A percentile compares a stretch with the other conserved stretches of the same genome.
Conservation (phyloP, 2,329 filamentous ascomycete genomes). For the Penicillium sp. region DNA sequence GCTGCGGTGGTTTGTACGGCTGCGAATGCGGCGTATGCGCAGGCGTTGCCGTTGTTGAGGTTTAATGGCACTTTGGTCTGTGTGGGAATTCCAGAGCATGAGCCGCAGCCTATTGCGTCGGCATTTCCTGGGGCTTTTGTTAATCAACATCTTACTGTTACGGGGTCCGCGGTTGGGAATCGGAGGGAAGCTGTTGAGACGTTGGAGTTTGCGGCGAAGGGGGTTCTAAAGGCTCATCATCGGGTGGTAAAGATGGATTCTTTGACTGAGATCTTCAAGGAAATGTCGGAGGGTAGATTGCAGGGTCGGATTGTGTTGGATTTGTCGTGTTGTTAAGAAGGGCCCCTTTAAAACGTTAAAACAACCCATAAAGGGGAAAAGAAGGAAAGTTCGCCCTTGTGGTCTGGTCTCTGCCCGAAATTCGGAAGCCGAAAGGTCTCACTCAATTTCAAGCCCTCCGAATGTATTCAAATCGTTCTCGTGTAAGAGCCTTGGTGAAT, state of each 20-base stretch:
- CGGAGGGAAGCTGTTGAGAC: too few relatives aligned
- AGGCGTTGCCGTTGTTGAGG: slow-evolving; percentile 6
- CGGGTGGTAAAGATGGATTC: too few relatives aligned
- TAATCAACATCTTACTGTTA: too few relatives aligned
- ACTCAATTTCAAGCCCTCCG: not conserved
- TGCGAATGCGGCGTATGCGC: slow-evolving; percentile 12
- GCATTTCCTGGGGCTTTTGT: too few relatives aligned
- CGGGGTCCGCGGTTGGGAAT: too few relatives aligned
- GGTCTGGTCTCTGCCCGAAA: not conserved
- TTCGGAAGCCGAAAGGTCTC: not conserved
- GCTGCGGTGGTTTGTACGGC: slow-evolving; percentile 10
- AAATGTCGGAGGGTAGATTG: too few relatives aligned
- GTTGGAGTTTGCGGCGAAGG: too few relatives aligned
- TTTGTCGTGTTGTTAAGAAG: too few relatives aligned
- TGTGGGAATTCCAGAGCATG: slow-evolving; percentile 9
- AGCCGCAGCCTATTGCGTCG: slow-evolving; percentile 5
- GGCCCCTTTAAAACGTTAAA: not conserved
- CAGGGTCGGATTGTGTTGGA: too few relatives aligned
- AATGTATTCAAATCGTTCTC: not conserved
- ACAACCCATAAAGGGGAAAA: not conserved
- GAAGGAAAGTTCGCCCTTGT: not conserved
- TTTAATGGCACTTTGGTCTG: slow-evolving; percentile 15
- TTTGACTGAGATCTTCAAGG: too few relatives aligned
- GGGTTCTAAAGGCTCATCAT: too few relatives aligned
- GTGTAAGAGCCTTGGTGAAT: not conserved